A percentile compares a stretch with the other conserved stretches of the same genome.
Conservation (phyloP, 371 early-diverging fungal genomes). For the Mortierella sp. region DNA sequence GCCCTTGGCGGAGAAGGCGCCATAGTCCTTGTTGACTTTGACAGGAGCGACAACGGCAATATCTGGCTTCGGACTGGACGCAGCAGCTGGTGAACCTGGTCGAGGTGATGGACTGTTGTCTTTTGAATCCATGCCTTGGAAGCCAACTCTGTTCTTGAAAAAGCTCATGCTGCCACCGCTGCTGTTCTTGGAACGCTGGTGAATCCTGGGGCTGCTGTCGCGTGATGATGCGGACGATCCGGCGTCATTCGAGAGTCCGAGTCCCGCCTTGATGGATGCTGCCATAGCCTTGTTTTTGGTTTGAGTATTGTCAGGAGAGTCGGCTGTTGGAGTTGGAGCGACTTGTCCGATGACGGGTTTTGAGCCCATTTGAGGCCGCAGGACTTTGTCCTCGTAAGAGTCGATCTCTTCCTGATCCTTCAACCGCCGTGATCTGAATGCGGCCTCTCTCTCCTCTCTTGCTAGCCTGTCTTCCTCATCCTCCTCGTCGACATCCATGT, state of each 20-base stretch:
- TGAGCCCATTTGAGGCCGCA: conserved; percentile 24
- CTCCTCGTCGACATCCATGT: conserved; percentile 23
- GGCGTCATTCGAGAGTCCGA: conserved; percentile 28
- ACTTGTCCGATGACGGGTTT: conserved; percentile 27
- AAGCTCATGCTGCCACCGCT: conserved; percentile 29
- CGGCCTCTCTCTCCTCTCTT: conserved; percentile 32
- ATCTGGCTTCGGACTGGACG: conserved; percentile 31
- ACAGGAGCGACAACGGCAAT: conserved; percentile 41
- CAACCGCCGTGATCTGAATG: conserved; percentile 27
- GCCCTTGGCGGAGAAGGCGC: conserved; percentile 78
- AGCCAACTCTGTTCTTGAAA: conserved; percentile 35
- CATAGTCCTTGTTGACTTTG: conserved; percentile 80
- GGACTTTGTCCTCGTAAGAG: conserved; percentile 30
- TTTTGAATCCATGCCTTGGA: conserved; percentile 19
- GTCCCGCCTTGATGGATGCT: conserved; percentile 34
- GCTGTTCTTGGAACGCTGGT: conserved; percentile 17
- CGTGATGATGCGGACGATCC: conserved; percentile 7
- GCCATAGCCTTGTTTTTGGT: conserved; percentile 34
- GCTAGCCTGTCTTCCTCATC: conserved; percentile 26
- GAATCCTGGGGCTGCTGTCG: conserved; percentile 3
- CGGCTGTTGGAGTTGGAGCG: background rate
- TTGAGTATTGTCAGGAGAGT: conserved; percentile 1
- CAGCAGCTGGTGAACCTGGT: conserved; percentile 29
- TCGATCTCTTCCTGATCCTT: conserved; percentile 31
- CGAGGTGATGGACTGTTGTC: conserved; percentile 28